Evolutionary conservation across 2,329 filamentous ascomycete species (phyloP).

Genomic region (Acrodontium crateriforme): DNA sequence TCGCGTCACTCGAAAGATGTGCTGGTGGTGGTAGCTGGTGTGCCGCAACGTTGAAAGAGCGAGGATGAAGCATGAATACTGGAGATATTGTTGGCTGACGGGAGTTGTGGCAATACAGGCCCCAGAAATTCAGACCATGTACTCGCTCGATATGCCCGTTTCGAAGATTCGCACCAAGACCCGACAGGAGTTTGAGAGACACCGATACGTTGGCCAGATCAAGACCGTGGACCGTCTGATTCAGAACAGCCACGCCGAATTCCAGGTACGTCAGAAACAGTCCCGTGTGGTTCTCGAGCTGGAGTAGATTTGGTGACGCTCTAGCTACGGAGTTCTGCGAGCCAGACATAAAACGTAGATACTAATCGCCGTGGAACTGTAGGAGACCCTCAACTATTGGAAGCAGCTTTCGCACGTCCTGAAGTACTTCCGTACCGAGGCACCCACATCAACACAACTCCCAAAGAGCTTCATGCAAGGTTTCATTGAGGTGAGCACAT

Average conservation of each 20-base stretch:
- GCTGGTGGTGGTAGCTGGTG: background rate
- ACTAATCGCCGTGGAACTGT: slow-evolving; percentile 1
- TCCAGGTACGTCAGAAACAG: slow-evolving; percentile 52
- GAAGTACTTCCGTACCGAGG: slow-evolving; percentile 89
- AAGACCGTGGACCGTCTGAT: slow-evolving; percentile 78
- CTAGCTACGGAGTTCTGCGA: too few species aligned
- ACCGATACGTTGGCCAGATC: slow-evolving; percentile 85
- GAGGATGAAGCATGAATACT: background rate
- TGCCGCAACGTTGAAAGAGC: background rate
- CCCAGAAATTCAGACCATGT: slow-evolving; percentile 95
- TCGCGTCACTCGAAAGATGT: too few species aligned
- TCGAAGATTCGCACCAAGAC: slow-evolving; percentile 83
- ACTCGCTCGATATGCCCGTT: slow-evolving; percentile 79
- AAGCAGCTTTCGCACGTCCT: slow-evolving; percentile 92
- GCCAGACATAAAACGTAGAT: background rate
- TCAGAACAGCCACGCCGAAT: slow-evolving; percentile 84
- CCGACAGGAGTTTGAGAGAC: slow-evolving; percentile 89
- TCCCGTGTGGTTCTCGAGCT: too few species aligned
- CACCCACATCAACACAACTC: slow-evolving; percentile 59
- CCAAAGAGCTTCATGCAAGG: slow-evolving; percentile 85
- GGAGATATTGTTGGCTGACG: too few species aligned
- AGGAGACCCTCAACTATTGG: slow-evolving; percentile 99
- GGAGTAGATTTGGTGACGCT: too few species aligned
- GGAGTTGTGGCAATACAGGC: slow-evolving; percentile 42
- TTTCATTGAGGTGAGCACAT: slow-evolving; percentile 88